Evolutionary conservation across 2,329 filamentous ascomycete genomes (phyloP).

Genomic region (Venturia carpophila): DNA sequence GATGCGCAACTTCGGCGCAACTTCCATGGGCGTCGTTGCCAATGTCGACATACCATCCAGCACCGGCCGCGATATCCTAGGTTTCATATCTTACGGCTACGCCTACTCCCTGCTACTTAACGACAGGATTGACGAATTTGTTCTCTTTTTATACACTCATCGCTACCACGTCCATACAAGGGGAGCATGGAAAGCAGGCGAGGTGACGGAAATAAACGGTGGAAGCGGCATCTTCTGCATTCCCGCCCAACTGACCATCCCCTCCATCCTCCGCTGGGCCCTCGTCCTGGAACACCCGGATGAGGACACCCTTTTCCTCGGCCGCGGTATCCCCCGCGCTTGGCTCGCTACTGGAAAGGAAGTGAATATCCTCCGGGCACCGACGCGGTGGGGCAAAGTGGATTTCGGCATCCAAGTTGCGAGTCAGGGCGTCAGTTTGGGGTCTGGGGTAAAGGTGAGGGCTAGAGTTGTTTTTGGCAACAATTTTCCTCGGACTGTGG

Average conservation of each 20-base stretch:
- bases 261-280: conserved; percentile 10
- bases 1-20: conserved; percentile 16
- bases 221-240: neutral
- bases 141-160: conserved; percentile 17
- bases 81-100: conserved; percentile 17
- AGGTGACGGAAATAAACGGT: neutral
- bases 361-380: conserved; percentile 1
- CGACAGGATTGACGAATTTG: conserved; percentile 16
- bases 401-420: conserved; percentile 13
- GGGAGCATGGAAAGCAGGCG: conserved; percentile 16
- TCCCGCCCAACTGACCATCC: conserved; percentile 17
- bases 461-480: conserved; percentile 4
- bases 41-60: neutral
- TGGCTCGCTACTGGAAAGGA: conserved; percentile 14
- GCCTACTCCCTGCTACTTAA: conserved; percentile 9
- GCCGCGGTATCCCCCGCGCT: conserved; percentile 7
- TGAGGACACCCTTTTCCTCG: conserved; percentile 11
- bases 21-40: conserved; percentile 13
- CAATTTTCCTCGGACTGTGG: neutral
- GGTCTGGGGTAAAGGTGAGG: neutral
- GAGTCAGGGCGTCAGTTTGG: neutral
- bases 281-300: conserved; percentile 15
- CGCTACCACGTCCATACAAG: conserved; percentile 17
- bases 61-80: conserved; percentile 12
- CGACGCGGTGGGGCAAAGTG: conserved; percentile 15